Evolutionary conservation across 192 early-diverging fungal species (phyloP).

Genomic region (Ambispora gerdemannii): DNA sequence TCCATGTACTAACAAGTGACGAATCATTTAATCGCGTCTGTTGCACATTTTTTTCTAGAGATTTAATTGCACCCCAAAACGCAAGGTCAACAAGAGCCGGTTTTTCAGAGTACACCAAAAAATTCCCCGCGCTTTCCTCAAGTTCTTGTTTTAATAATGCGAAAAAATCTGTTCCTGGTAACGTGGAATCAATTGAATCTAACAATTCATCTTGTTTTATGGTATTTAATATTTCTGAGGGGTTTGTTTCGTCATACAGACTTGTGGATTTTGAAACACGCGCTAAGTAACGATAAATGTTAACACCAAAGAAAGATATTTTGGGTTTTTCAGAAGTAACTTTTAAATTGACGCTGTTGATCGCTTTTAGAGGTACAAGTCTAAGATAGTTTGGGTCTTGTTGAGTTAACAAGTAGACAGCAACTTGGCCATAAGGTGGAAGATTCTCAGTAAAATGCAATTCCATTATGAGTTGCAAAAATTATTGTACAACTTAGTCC

Average conservation of each 20-base stretch:
- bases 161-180: background rate
- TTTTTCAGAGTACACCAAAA: slow-evolving; percentile 34
- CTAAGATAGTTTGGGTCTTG: background rate
- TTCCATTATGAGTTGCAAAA: too few relatives aligned
- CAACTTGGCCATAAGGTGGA: background rate
- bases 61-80: slow-evolving; percentile 40
- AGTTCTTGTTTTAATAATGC: background rate
- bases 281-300: background rate
- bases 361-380: background rate
- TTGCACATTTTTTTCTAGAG: slow-evolving; percentile 37
- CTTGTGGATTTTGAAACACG: background rate
- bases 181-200: background rate
- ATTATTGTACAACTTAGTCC: too few relatives aligned
- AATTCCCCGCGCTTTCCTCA: background rate
- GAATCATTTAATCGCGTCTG: slow-evolving; percentile 32
- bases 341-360: background rate
- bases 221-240: background rate
- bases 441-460: background rate
- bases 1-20: slow-evolving; percentile 33
- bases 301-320: background rate
- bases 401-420: background rate
- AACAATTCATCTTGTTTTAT: background rate
- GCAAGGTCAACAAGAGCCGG: slow-evolving; percentile 40
- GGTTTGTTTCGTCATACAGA: background rate
- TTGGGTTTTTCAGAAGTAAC: background rate